Conservation (phyloP, 148 eudicot species). For the Silene conica region DNA sequence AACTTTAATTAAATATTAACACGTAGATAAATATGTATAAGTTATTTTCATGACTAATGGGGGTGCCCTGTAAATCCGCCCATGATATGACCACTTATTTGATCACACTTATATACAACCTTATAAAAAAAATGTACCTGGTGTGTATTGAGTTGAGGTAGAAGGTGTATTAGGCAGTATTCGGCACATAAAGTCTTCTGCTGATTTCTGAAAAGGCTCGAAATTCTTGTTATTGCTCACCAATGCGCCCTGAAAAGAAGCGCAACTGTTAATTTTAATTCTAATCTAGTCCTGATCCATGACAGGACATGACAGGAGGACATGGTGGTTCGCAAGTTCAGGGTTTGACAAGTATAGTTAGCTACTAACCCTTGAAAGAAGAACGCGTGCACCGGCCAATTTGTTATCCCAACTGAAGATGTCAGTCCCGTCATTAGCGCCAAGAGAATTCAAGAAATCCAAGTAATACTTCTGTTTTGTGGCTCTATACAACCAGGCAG, state of each 20-base stretch:
- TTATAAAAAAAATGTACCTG: constrained; percentile 40
- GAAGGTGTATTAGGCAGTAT: constrained; percentile 79
- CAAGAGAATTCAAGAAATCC: constrained; percentile 53
- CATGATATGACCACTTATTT: no score
- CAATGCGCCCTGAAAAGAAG: constrained; percentile 41
- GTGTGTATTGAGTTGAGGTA: constrained; percentile 72
- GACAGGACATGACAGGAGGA: no score
- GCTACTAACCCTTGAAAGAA: constrained; percentile 61
- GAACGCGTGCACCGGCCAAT: constrained; percentile 84
- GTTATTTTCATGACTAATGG: no score
- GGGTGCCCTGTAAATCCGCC: no score
- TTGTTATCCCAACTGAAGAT: constrained; percentile 96
- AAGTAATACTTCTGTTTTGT: constrained; percentile 52
- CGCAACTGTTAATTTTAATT: neutral
- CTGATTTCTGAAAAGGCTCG: constrained; percentile 52
- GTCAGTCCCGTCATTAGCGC: constrained; percentile 67
- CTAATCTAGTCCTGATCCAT: no score
- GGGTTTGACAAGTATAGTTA: no score
- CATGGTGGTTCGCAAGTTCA: no score
- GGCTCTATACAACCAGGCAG: constrained; percentile 82
- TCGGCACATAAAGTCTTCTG: constrained; percentile 78
- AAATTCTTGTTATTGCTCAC: constrained; percentile 43
- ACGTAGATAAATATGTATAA: no score
- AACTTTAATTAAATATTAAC: no score
- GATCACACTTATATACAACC: no score